phyloP scores from a whole-genome alignment of 2,329 filamentous ascomycete genomes.

The Didymosphaeria variabile region DNA sequence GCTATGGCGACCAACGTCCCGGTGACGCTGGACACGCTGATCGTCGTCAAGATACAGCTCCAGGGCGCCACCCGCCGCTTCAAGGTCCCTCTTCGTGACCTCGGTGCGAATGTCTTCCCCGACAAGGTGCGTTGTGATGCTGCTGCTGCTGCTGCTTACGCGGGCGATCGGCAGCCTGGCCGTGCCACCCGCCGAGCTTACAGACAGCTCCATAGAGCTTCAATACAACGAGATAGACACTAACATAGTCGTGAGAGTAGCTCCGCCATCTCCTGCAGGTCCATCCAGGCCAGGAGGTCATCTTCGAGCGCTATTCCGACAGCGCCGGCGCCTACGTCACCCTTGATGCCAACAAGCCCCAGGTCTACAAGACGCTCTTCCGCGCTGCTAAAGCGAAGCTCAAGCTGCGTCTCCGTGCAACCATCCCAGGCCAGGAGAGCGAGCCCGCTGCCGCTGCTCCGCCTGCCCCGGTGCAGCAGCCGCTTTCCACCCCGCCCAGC shows the following conservation, averaged over 20 bases:
- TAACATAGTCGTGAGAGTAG: conserved; percentile 31
- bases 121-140: conserved; percentile 74
- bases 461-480: conserved; percentile 21
- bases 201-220: conserved; percentile 15
- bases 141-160: conserved; percentile 14
- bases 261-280: conserved; percentile 74
- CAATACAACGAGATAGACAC: conserved; percentile 18
- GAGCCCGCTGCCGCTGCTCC: conserved; percentile 28
- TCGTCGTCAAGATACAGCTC: conserved; percentile 86
- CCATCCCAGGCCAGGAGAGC: conserved; percentile 63
- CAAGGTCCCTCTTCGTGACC: conserved; percentile 88
- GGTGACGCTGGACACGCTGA: conserved; percentile 72
- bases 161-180: conserved; percentile 31
- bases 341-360: conserved; percentile 77
- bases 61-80: conserved; percentile 81
- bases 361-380: conserved; percentile 96
- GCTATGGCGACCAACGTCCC: conserved; percentile 55
- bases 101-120: conserved; percentile 77
- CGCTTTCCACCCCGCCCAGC: conserved; percentile 22
- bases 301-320: conserved; percentile 94
- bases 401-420: conserved; percentile 89
- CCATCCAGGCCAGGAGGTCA: conserved; percentile 66
- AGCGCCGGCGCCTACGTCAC: conserved; percentile 82
- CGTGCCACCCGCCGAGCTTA: conserved; percentile 20
- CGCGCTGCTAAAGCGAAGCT: conserved; percentile 97